phyloP scores from a whole-genome alignment of 495 filamentous ascomycete species.

The Penicillium turbatum region DNA sequence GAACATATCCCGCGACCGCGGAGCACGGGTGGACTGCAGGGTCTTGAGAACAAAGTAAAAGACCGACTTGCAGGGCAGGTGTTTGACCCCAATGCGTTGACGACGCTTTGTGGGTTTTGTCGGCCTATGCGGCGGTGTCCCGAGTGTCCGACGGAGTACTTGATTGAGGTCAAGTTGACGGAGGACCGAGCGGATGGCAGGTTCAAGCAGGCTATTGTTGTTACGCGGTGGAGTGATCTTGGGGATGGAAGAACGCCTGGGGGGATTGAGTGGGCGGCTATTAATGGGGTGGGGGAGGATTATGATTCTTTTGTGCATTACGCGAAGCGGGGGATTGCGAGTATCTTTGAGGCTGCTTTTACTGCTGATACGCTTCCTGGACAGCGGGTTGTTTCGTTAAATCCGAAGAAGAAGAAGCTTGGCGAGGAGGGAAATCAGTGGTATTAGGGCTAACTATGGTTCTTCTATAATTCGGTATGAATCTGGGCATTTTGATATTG shows the following conservation, averaged over 20 bases:
- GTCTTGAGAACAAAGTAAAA: constrained; percentile 37
- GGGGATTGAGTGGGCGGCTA: constrained; percentile 46
- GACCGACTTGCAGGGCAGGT: constrained; percentile 31
- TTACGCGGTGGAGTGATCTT: constrained; percentile 57
- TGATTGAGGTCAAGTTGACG: constrained; percentile 52
- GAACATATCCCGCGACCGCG: constrained; percentile 47
- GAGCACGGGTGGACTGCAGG: constrained; percentile 35
- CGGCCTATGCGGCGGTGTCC: constrained; percentile 54
- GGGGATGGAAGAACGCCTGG: constrained; percentile 47
- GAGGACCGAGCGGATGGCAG: constrained; percentile 39
- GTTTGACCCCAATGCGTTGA: constrained; percentile 44
- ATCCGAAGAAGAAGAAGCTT: constrained; percentile 45
- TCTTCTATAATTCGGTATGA: too few species aligned
- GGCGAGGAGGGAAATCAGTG: constrained; percentile 46
- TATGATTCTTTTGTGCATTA: constrained; percentile 52
- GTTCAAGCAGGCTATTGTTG: constrained; percentile 56
- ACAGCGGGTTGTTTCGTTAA: constrained; percentile 52
- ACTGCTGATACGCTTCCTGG: constrained; percentile 52
- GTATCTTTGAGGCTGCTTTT: constrained; percentile 53
- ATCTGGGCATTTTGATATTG: not conserved
- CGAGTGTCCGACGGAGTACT: constrained; percentile 57
- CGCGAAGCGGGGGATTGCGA: constrained; percentile 49
- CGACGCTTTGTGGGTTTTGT: constrained; percentile 49
- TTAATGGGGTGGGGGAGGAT: constrained; percentile 38
- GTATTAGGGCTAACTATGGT: constrained; percentile 40